Evolutionary conservation across 257 asterid species (phyloP).

Genomic region (Solanum habrochaites): DNA sequence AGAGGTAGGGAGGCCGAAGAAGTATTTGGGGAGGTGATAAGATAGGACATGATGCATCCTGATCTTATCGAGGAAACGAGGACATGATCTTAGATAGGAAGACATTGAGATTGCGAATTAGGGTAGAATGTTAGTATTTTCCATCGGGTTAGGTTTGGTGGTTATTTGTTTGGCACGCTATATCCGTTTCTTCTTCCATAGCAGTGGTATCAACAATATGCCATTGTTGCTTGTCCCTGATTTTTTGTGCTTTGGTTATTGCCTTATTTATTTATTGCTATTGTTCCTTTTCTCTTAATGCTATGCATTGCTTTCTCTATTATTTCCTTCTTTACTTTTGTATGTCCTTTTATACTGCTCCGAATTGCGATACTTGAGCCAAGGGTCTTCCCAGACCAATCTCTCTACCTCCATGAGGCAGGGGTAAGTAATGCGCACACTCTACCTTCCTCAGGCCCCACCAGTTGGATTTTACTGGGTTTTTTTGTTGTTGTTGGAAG

Average conservation of each 20-base stretch:
- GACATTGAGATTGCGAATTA: background rate
- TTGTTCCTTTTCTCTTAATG: background rate
- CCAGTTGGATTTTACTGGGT: background rate
- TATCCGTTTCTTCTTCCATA: background rate
- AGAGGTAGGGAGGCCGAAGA: background rate
- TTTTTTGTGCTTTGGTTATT: background rate
- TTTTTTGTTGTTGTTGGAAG: background rate
- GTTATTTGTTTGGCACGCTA: background rate
- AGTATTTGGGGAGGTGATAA: background rate
- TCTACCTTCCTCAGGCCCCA: background rate
- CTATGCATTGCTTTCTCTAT: background rate
- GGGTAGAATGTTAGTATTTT: background rate
- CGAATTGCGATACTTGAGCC: background rate
- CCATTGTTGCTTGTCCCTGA: background rate
- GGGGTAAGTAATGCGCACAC: background rate
- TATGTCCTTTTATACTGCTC: background rate
- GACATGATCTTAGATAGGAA: background rate
- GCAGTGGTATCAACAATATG: background rate
- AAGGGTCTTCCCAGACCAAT: background rate
- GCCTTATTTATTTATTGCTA: background rate
- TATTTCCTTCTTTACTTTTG: background rate
- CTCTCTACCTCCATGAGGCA: background rate
- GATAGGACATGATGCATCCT: background rate
- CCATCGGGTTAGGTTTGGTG: background rate
- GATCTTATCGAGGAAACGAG: background rate